phyloP scores from a whole-genome alignment of 306 rosid species.

The Malus asiatica region DNA sequence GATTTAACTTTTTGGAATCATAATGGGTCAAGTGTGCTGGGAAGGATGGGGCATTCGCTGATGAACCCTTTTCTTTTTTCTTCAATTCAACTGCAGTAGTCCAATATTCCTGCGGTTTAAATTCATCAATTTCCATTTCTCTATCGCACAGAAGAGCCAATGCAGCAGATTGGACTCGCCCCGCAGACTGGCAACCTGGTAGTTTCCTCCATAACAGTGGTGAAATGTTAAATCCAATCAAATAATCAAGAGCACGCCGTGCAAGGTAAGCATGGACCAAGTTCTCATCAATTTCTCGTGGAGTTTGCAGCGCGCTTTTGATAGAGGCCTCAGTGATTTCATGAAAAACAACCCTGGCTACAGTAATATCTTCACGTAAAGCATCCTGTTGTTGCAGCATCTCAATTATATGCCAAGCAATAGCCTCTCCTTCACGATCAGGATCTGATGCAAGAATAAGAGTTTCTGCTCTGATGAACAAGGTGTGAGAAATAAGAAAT shows the following conservation, averaged over 20 bases:
- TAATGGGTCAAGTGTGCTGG: constrained; percentile 67
- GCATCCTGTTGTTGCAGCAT: constrained; percentile 92
- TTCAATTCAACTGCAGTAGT: constrained; percentile 43
- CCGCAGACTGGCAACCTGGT: constrained; percentile 97
- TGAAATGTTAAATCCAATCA: constrained; percentile 94
- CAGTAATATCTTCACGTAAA: constrained; percentile 42
- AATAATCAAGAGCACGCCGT: constrained; percentile 93
- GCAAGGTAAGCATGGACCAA: constrained; percentile 95
- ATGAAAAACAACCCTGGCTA: constrained; percentile 82
- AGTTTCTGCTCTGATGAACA: constrained; percentile 86
- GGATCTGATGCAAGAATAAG: constrained; percentile 99
- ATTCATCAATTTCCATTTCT: constrained; percentile 87
- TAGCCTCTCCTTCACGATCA: constrained; percentile 99
- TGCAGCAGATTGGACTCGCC: constrained; percentile 98
- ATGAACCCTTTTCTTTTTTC: constrained; percentile 22
- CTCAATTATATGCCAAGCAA: constrained; percentile 95
- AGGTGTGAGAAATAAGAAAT: constrained; percentile 24
- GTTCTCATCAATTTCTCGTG: constrained; percentile 71
- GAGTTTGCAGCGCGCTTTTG: constrained; percentile 67
- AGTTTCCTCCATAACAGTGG: constrained; percentile 95
- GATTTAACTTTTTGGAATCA: constrained; percentile 62
- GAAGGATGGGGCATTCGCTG: constrained; percentile 25
- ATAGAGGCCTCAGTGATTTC: constrained; percentile 91
- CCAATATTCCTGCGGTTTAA: constrained; percentile 80
- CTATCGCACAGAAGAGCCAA: constrained; percentile 88